phyloP scores from a whole-genome alignment of 2,329 filamentous ascomycete species.

The Xylariaceae sp. region DNA sequence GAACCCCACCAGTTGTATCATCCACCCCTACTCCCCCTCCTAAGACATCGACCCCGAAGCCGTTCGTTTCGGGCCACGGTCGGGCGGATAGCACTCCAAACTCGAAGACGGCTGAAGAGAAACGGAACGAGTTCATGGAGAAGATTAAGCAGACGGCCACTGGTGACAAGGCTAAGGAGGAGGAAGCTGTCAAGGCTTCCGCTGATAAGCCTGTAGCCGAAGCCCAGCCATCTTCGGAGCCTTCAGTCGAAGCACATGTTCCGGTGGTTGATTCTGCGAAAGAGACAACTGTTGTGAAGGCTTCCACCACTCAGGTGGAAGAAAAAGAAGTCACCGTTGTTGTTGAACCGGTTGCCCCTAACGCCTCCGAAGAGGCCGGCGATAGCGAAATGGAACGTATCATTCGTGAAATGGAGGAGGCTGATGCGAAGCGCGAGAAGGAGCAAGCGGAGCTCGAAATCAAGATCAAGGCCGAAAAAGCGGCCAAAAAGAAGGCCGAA shows the following conservation, averaged over 20 bases:
- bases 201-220: constrained; percentile 31
- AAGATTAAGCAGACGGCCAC: constrained; percentile 61
- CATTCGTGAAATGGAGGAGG: constrained; percentile 58
- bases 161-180: constrained; percentile 45
- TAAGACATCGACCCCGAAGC: constrained; percentile 57
- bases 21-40: constrained; percentile 76
- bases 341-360: constrained; percentile 28
- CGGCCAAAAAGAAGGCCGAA: constrained; percentile 38
- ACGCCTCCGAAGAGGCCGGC: constrained; percentile 39
- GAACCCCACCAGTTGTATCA: constrained; percentile 65
- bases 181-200: constrained; percentile 34
- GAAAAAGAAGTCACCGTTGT: constrained; percentile 27
- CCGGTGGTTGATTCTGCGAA: constrained; percentile 34
- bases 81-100: constrained; percentile 65
- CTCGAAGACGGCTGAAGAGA: constrained; percentile 73
- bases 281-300: constrained; percentile 28
- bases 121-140: constrained; percentile 74
- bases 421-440: constrained; percentile 46
- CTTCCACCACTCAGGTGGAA: constrained; percentile 24
- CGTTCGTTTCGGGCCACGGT: constrained; percentile 52
- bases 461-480: constrained; percentile 41
- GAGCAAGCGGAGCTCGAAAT: constrained; percentile 41
- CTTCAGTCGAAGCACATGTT: constrained; percentile 16
- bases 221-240: constrained; percentile 24
- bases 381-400: constrained; percentile 56